A percentile compares a stretch with the other conserved stretches of the same genome.
Conservation (phyloP, 805 yeast species). For the Ogataea neopini region DNA sequence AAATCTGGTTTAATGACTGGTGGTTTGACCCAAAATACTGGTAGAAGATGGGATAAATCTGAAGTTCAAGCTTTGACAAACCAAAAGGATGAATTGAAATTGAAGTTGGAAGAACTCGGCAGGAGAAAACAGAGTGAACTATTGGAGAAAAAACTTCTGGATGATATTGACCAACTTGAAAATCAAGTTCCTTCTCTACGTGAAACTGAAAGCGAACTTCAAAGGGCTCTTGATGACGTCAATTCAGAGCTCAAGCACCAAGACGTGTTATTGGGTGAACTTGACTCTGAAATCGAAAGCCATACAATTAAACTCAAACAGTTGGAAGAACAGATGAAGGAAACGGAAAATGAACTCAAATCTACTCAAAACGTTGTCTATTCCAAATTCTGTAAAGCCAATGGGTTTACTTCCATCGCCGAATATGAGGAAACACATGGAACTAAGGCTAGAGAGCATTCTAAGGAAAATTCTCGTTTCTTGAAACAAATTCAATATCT, state of each 20-base stretch:
- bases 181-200: constrained; percentile 31
- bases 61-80: constrained; percentile 56
- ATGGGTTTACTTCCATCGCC: constrained; percentile 55
- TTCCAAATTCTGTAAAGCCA: constrained; percentile 51
- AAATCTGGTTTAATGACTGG: constrained; percentile 92
- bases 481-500: constrained; percentile 61
- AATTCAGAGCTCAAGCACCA: constrained; percentile 55
- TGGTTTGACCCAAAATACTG: constrained; percentile 60
- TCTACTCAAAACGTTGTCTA: constrained; percentile 48
- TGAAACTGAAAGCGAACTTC: constrained; percentile 27
- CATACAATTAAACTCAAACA: constrained; percentile 30
- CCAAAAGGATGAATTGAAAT: constrained; percentile 51
- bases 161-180: constrained; percentile 53
- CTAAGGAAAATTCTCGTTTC: constrained; percentile 62
- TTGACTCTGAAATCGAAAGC: constrained; percentile 23
- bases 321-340: constrained; percentile 32
- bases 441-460: constrained; percentile 50
- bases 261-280: constrained; percentile 20
- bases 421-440: constrained; percentile 77
- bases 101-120: constrained; percentile 44
- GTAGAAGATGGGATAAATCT: constrained; percentile 70
- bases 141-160: constrained; percentile 55
- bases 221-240: constrained; percentile 33
- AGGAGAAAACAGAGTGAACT: constrained; percentile 52
- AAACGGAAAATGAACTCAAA: constrained; percentile 17